phyloP scores from a whole-genome alignment of 371 early-diverging fungal genomes.

The Modicella reniformis region DNA sequence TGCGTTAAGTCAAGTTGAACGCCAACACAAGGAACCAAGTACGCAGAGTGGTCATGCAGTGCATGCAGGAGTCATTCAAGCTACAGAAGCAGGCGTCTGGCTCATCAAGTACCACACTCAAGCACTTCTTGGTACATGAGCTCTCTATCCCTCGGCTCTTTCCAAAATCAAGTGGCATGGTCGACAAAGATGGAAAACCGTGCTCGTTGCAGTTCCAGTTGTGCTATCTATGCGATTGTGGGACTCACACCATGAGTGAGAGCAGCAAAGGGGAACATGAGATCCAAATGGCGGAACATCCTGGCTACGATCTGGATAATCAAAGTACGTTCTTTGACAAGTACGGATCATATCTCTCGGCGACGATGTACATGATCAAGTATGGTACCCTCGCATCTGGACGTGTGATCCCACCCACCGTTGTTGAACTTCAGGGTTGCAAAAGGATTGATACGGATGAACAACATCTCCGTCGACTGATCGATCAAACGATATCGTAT shows the following conservation, averaged over 20 bases:
- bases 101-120: slow-evolving; percentile 2
- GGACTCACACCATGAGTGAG: neutral
- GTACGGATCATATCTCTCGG: slow-evolving; percentile 8
- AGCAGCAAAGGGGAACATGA: neutral
- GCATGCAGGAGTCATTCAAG: too few relatives aligned
- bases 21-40: too few relatives aligned
- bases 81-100: too few relatives aligned
- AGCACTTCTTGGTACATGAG: slow-evolving; percentile 27
- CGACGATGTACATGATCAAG: slow-evolving; percentile 8
- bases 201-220: neutral
- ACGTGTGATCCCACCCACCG: neutral
- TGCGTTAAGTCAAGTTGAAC: too few relatives aligned
- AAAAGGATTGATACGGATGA: neutral
- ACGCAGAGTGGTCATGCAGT: too few relatives aligned
- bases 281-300: slow-evolving; percentile 12
- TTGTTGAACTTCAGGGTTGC: neutral
- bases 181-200: neutral
- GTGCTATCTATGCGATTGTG: slow-evolving; percentile 10
- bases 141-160: slow-evolving; percentile 27
- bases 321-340: slow-evolving; percentile 2
- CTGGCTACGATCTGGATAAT: neutral
- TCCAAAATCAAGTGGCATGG: neutral
- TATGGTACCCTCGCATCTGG: slow-evolving; percentile 3
- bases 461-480: neutral
- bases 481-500: neutral